A percentile compares a stretch with the other conserved stretches of the same genome.
Conservation (phyloP, 1,284 basidiomycete genomes). For the Meira miltonrushii region DNA sequence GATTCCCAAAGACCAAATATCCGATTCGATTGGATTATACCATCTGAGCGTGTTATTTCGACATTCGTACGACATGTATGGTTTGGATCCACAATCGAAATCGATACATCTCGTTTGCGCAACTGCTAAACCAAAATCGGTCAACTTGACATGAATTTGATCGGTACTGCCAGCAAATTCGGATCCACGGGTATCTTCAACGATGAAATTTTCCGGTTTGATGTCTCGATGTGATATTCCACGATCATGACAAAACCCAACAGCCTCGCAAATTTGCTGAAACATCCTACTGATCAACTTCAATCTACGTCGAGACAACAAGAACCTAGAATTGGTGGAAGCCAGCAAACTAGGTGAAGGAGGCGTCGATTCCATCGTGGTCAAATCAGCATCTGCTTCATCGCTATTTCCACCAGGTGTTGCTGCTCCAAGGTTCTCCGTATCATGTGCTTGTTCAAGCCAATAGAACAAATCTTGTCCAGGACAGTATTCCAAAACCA, state of each 20-base stretch:
- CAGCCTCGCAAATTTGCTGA: conserved; percentile 93
- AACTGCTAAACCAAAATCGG: conserved; percentile 94
- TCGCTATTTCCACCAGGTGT: conserved; percentile 6
- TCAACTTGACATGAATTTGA: conserved; percentile 72
- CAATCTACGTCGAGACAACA: conserved; percentile 79
- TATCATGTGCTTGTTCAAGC: conserved; percentile 63
- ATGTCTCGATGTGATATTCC: conserved; percentile 94
- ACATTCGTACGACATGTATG: conserved; percentile 99
- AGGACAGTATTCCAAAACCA: conserved; percentile 85
- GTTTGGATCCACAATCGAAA: conserved; percentile 97
- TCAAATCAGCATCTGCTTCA: conserved; percentile 11
- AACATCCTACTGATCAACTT: conserved; percentile 95
- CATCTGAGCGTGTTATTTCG: conserved; percentile 91
- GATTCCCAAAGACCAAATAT: conserved; percentile 97
- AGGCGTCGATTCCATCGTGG: conserved; percentile 56
- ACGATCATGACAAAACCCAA: conserved; percentile 87
- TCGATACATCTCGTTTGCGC: conserved; percentile 81
- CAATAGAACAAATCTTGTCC: conserved; percentile 89
- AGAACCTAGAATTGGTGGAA: conserved; percentile 69
- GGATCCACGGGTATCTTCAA: conserved; percentile 41
- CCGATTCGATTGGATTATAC: conserved; percentile 87
- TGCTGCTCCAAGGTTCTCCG: conserved; percentile 14
- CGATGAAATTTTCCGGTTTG: conserved; percentile 68
- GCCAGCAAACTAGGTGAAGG: conserved; percentile 83
- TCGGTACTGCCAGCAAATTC: background rate